Evolutionary conservation across 148 eudicot species (phyloP).

Genomic region (Pouteria glomerata): DNA sequence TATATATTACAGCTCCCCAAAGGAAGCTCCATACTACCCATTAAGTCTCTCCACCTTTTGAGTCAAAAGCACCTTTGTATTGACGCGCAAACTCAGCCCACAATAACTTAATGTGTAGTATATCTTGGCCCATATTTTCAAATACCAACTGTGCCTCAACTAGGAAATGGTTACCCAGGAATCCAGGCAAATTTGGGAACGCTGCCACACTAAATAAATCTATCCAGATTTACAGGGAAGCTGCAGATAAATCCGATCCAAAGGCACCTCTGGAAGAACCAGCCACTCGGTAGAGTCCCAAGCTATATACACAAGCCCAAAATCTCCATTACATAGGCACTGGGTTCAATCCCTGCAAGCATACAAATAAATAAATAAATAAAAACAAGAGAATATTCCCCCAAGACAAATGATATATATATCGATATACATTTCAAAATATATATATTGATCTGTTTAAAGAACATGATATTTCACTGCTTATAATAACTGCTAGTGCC

Average conservation of each 20-base stretch:
- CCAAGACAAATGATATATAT: too few relatives aligned
- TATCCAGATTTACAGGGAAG: conserved; percentile 27
- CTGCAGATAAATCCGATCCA: conserved; percentile 13
- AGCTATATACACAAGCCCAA: not conserved
- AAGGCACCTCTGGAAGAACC: not conserved
- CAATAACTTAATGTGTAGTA: not conserved
- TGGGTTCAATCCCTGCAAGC: conserved; percentile 6
- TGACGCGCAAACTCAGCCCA: conserved; percentile 6
- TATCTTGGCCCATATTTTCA: not conserved
- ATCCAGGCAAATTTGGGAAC: conserved; percentile 11
- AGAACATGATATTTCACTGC: not conserved
- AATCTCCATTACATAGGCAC: conserved; percentile 3
- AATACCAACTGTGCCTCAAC: conserved; percentile 15
- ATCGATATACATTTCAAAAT: too few relatives aligned
- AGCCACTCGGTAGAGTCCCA: not conserved
- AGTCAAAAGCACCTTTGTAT: not conserved
- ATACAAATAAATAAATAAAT: not conserved
- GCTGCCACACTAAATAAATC: conserved; percentile 22
- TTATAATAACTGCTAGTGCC: not conserved
- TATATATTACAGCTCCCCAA: conserved; percentile 12
- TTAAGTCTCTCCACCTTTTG: not conserved
- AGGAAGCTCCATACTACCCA: not conserved
- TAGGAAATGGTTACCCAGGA: conserved; percentile 10
- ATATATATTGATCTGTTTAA: too few relatives aligned
- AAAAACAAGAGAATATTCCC: not conserved